These are phyloP conservation scores for Castanea sativa DNA, from an alignment of 306 rosid species.

Conservation along the genomic window DNA sequence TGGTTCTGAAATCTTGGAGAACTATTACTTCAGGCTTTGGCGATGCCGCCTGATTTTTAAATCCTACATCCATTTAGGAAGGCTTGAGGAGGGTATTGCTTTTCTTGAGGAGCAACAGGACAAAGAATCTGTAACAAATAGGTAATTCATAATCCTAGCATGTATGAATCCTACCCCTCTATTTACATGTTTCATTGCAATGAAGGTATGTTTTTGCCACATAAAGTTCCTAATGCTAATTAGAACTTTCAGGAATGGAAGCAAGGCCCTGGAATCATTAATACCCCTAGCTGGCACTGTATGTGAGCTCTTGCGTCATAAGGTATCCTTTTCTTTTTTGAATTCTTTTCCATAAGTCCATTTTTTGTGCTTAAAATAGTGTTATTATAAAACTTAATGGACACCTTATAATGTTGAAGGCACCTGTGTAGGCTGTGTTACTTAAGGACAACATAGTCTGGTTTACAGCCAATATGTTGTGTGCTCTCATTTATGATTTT, in stretches of 20 bases:
- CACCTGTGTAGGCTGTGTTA: too few species aligned
- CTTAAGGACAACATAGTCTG: too few species aligned
- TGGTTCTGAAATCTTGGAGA: conserved; percentile 43
- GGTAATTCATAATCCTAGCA: conserved; percentile 35
- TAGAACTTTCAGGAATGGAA: conserved; percentile 59
- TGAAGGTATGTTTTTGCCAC: conserved; percentile 8
- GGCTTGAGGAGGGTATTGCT: conserved; percentile 85
- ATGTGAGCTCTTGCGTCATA: conserved; percentile 60
- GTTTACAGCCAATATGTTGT: not conserved
- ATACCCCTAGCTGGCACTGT: conserved; percentile 60
- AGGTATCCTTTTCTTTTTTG: conserved; percentile 47
- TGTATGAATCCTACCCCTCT: not conserved
- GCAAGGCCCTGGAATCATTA: conserved; percentile 60
- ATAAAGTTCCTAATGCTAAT: conserved; percentile 29
- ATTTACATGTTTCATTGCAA: conserved; percentile 7
- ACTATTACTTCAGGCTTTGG: conserved; percentile 72
- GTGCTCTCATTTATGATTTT: not conserved
- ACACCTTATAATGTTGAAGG: too few species aligned
- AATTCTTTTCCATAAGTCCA: not conserved
- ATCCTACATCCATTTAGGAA: conserved; percentile 74
- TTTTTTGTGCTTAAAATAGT: not conserved
- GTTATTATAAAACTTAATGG: not conserved
- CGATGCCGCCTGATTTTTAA: conserved; percentile 69
- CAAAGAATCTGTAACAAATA: conserved; percentile 41
- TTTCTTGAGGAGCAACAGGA: conserved; percentile 66